These are phyloP conservation scores for Clonostachys solani DNA, from an alignment of 2,329 filamentous ascomycete species.

Conservation along the genomic window DNA sequence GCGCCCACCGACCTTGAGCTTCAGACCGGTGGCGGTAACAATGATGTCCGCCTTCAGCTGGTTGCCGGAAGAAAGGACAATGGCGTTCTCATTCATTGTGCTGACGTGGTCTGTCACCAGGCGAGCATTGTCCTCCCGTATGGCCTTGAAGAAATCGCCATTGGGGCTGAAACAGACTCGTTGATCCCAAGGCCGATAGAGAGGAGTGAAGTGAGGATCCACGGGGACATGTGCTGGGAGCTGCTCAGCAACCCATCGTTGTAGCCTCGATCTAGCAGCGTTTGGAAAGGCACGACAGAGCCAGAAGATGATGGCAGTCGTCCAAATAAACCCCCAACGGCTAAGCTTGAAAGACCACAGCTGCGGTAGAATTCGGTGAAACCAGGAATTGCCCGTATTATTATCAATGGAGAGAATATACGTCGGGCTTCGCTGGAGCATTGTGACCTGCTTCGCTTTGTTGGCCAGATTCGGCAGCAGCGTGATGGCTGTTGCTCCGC, in stretches of 20 bases:
- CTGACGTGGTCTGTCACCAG: conserved; percentile 44
- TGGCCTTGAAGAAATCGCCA: conserved; percentile 44
- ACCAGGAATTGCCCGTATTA: conserved; percentile 22
- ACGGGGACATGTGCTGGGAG: conserved; percentile 47
- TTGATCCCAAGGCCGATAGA: conserved; percentile 65
- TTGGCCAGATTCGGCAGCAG: conserved; percentile 64
- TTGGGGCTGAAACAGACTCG: conserved; percentile 61
- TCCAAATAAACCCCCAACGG: conserved; percentile 40
- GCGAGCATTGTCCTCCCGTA: conserved; percentile 30
- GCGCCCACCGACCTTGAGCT: conserved; percentile 49
- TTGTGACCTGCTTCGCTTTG: conserved; percentile 61
- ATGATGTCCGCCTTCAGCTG: conserved; percentile 58
- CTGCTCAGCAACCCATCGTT: conserved; percentile 30
- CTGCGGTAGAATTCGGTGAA: conserved; percentile 33
- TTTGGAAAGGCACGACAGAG: conserved; percentile 49
- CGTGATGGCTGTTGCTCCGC: conserved; percentile 73
- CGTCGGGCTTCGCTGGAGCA: conserved; percentile 71
- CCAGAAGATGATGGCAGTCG: conserved; percentile 37
- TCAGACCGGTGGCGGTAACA: conserved; percentile 61
- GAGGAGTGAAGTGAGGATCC: conserved; percentile 57
- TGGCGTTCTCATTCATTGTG: conserved; percentile 36
- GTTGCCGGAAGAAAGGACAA: conserved; percentile 35
- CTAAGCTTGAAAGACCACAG: conserved; percentile 35
- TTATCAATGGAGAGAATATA: conserved; percentile 54
- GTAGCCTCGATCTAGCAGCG: conserved; percentile 40